phyloP scores from a whole-genome alignment of 345 rosid genomes.

The Bruguiera parviflora region DNA sequence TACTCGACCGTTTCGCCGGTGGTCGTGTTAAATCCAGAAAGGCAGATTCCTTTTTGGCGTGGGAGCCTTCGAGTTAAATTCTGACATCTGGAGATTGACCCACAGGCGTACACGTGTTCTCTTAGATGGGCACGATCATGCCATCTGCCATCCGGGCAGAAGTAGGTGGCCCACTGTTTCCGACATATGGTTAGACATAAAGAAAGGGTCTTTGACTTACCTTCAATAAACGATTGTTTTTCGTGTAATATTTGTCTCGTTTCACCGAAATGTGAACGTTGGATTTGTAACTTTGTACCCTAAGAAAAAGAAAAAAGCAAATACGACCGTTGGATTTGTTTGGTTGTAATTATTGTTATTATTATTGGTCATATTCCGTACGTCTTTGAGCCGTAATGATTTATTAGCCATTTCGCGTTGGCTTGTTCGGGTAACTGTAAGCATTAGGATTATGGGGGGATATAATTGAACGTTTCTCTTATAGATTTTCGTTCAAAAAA shows the following conservation, averaged over 20 bases:
- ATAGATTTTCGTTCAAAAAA: too few relatives aligned
- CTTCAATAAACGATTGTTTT: not conserved
- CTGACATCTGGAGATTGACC: not conserved
- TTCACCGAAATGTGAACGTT: conserved; percentile 13
- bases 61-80: not conserved
- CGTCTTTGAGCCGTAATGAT: too few relatives aligned
- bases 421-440: too few relatives aligned
- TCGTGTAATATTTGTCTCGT: not conserved
- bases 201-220: too few relatives aligned
- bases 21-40: not conserved
- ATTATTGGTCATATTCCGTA: too few relatives aligned
- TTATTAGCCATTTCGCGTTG: too few relatives aligned
- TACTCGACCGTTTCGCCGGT: conserved; percentile 20
- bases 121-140: not conserved
- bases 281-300: not conserved
- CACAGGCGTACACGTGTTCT: conserved; percentile 6
- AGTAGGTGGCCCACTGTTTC: conserved; percentile 2
- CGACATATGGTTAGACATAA: too few relatives aligned
- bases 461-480: too few relatives aligned
- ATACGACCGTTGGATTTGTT: too few relatives aligned
- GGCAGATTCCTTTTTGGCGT: not conserved
- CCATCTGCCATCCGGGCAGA: not conserved
- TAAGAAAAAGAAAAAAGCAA: too few relatives aligned
- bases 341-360: too few relatives aligned
- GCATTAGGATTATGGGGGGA: too few relatives aligned